Evolutionary conservation across 345 rosid species (phyloP).

Genomic region (Populus simonii): DNA sequence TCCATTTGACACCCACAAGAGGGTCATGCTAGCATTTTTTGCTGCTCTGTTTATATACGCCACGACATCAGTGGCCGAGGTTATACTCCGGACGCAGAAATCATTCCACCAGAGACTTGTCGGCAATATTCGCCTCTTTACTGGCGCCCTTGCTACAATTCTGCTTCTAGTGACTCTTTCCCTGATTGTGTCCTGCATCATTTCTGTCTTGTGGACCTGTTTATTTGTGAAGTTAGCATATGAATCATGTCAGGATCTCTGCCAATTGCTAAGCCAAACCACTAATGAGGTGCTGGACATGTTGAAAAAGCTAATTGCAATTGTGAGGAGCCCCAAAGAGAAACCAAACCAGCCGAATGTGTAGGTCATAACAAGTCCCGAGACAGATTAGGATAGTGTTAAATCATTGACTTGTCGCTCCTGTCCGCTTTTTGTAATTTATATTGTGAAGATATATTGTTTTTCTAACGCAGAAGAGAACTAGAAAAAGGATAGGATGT

Average conservation of each 20-base stretch:
- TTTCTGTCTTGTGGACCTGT: background rate
- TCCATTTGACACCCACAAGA: background rate
- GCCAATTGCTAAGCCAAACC: no score
- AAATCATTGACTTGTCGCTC: no score
- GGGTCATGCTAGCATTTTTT: background rate
- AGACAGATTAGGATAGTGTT: no score
- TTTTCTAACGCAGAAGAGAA: no score
- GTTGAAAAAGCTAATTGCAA: no score
- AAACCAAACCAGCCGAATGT: no score
- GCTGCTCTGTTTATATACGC: background rate
- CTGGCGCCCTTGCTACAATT: background rate
- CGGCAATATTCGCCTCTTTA: background rate
- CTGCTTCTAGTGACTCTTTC: background rate
- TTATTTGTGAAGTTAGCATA: background rate
- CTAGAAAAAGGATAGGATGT: no score
- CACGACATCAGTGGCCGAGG: background rate
- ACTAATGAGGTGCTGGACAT: no score
- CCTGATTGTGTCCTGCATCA: background rate
- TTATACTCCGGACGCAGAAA: background rate
- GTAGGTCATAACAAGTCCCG: no score
- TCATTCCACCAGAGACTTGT: background rate
- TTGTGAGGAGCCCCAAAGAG: no score
- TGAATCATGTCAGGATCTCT: background rate
- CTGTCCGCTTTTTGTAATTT: no score
- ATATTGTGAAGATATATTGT: no score